These are phyloP conservation scores for Termitomyces eurrhizus DNA, from an alignment of 768 basidiomycete genomes.

Conservation along the genomic window DNA sequence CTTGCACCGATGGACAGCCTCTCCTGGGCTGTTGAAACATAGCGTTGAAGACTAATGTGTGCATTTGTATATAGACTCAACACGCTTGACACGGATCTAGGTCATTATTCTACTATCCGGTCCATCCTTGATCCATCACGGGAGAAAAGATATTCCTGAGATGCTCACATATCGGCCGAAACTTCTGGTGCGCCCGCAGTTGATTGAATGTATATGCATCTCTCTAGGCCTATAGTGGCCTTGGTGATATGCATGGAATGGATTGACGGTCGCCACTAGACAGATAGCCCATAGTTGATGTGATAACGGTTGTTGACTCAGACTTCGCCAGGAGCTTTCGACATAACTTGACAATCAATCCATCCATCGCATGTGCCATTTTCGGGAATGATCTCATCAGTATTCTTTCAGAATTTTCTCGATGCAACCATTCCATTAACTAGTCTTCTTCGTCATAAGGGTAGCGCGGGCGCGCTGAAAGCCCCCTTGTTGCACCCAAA, in stretches of 20 bases:
- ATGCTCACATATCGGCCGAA: neutral
- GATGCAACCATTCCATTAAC: neutral
- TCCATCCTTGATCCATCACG: neutral
- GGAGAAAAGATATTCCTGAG: neutral
- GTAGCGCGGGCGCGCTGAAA: conserved; percentile 9
- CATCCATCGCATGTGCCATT: neutral
- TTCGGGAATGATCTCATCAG: neutral
- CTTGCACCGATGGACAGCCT: neutral
- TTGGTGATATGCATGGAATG: neutral
- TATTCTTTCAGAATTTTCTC: neutral
- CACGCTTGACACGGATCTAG: neutral
- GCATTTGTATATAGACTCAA: neutral
- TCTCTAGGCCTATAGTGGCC: neutral
- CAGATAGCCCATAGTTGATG: neutral
- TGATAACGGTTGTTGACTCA: neutral
- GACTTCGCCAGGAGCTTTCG: neutral
- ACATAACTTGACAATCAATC: neutral
- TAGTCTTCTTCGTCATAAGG: neutral
- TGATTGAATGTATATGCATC: neutral
- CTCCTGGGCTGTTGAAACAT: neutral
- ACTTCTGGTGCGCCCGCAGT: neutral
- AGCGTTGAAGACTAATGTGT: neutral
- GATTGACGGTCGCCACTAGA: neutral
- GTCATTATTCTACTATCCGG: neutral
- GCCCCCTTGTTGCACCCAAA: conserved; percentile 3